Evolutionary conservation across 768 basidiomycete species (phyloP), one percentile per base, ranked within the genome.

Genomic region (Phylloporus arenicola): DNA sequence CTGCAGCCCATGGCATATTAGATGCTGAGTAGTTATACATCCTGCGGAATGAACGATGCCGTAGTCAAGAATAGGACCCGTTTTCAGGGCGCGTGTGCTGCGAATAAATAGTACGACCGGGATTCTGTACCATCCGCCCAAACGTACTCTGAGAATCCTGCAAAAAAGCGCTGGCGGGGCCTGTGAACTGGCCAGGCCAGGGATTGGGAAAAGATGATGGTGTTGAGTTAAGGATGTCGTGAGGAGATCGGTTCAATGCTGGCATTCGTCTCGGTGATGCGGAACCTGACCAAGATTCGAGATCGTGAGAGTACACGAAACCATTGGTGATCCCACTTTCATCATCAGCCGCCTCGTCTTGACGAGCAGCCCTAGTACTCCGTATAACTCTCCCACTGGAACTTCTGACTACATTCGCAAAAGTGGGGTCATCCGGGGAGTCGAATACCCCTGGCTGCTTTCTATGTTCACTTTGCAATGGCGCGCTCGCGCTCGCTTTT

Each of bases 41-140:
- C 57, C 47, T n/a, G 37, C 22, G 44, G 54, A 39, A 50, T 45
- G 51, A 33, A 53, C 27, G 30, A 45, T n/a, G 48, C 17, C 47
- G 47, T 34, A 49, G 43, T 52, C 55, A 68, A 50, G 58, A 57
- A 42, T 57, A 66, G 31, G 64, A 52, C 24, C 62, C 62, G 16
- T 59, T 66, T 50, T 73, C 73, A 43, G 68, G 62, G 50, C 64
- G 68, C 37, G 72, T 64, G 40, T 68, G 68, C 57, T 81, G 80
- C 40, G 81, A 79, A 63, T 83, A 83, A 54, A 83, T 82, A 27
- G 82, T 84, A 57, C 81, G 80, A 50, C 81, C 82, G 3, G 78
- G 73, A 50, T 79, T 80, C 59, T 75, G 73, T 50, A 39, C 68
- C 56, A 59, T 55, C 47, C 69, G 70, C 37, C 71, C 71, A 59